phyloP scores from a whole-genome alignment of 768 basidiomycete species.

The Macrolepiota dolichaula region DNA sequence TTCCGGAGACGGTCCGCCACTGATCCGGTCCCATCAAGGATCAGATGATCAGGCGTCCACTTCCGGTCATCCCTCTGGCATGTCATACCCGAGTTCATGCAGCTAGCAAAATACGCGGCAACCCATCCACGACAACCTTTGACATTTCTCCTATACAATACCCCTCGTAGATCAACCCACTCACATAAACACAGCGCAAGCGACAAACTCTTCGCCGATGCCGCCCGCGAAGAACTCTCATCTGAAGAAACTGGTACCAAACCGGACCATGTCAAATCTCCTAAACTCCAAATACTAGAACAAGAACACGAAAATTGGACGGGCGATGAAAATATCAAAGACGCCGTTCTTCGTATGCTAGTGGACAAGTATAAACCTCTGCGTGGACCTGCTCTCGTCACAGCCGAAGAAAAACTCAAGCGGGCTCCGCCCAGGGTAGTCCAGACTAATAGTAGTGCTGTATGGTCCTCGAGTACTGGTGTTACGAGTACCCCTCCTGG shows the following conservation, averaged over 20 bases:
- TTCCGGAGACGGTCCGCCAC: too few species aligned
- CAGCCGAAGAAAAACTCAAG: conserved; percentile 67
- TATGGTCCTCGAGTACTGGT: background rate
- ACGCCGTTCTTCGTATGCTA: conserved; percentile 79
- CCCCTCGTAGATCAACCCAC: background rate
- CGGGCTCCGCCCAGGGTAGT: conserved; percentile 34
- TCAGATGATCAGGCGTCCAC: too few species aligned
- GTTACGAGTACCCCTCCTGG: conserved; percentile 17
- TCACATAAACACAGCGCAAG: conserved; percentile 31
- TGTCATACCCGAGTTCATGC: background rate
- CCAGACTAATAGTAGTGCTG: too few species aligned
- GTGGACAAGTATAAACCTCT: conserved; percentile 85
- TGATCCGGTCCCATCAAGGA: background rate
- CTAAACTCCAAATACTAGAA: conserved; percentile 19
- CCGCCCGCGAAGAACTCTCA: conserved; percentile 42
- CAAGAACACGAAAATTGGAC: conserved; percentile 67
- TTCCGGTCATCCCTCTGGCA: background rate
- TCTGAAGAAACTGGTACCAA: conserved; percentile 24
- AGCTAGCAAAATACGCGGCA: background rate
- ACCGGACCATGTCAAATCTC: conserved; percentile 4
- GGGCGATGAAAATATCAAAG: conserved; percentile 68
- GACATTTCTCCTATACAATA: background rate
- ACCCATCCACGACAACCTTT: background rate
- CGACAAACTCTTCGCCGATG: conserved; percentile 66
- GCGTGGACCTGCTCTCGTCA: conserved; percentile 52